Evolutionary conservation across 2,329 filamentous ascomycete species (phyloP), one percentile per base, ranked within the genome.

Genomic region (Lecanicillium sp.): DNA sequence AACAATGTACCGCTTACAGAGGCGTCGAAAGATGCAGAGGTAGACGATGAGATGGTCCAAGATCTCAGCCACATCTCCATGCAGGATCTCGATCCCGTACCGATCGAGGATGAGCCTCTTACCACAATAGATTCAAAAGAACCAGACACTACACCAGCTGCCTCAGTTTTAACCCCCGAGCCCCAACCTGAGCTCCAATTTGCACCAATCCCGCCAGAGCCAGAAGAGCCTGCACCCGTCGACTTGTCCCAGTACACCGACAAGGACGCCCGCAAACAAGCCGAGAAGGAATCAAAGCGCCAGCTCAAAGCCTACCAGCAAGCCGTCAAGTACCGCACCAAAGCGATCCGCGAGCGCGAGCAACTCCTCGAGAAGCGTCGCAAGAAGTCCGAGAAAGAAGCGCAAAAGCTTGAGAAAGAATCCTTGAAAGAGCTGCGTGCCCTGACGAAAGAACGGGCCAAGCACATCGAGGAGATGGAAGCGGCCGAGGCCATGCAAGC

Each of bases 241-340:
- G 75, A 89, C 55, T 62, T 83, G 1, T 69, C 71, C 37, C 66
- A 72, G 39, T 83, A 79, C 59, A 67, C 74, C 2, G 81, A 87
- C 63, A 84, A 84, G 57, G 77, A 80, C 6, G 70, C 78, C 23
- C 78, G 80, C 8, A 87, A 86, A 56, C 73, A 81, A 33, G 84
- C 82, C 2, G 81, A 87, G 56, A 86, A 83, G 49, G 83, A 88
- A 56, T 73, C 81, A 48, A 78, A 79, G 44, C 74, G 77, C 11
- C 70, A 72, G 1, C 69, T 80, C 26, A 87, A 87, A 59, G 71
- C 72, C 8, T 85, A 88, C 60, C 76, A 84, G 23, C 74, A 79
- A 57, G 78, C 81, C 10, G 63, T 86, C 51, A 87, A 86, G 62
- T 75, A 82, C 51, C 80, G 80, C 29, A 77, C 82, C 32, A 84